Evolutionary conservation across 2,329 filamentous ascomycete genomes (phyloP).

Genomic region (Ophiostoma quercus): DNA sequence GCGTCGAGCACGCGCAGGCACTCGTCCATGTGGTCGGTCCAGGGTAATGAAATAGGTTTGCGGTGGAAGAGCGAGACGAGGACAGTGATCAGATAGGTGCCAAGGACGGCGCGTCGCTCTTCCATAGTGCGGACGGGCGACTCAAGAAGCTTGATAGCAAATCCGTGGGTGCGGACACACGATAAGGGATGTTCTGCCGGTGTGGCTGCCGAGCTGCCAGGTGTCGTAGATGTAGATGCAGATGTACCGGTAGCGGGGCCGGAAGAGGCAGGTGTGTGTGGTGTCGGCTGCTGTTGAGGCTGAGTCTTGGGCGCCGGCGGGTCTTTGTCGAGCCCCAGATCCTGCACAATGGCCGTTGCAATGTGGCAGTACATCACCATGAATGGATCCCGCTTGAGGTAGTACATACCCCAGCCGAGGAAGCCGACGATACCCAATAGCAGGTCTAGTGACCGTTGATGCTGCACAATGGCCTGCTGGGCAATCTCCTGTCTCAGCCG

Average conservation of each 20-base stretch:
- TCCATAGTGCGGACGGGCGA: constrained; percentile 18
- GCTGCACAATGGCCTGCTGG: constrained; percentile 41
- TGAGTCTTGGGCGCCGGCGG: background rate
- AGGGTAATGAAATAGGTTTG: constrained; percentile 47
- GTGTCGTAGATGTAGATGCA: background rate
- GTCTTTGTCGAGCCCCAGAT: constrained; percentile 20
- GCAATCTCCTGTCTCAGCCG: constrained; percentile 18
- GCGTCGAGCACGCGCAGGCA: constrained; percentile 42
- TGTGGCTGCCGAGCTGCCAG: background rate
- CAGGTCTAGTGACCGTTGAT: constrained; percentile 46
- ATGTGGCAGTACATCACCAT: constrained; percentile 25
- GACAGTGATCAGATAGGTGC: constrained; percentile 17
- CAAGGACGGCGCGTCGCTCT: constrained; percentile 20
- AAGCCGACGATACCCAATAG: constrained; percentile 44
- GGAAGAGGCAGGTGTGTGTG: background rate
- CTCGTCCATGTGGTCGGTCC: constrained; percentile 56
- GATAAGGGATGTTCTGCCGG: background rate
- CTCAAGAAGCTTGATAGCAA: constrained; percentile 17
- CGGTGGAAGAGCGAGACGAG: constrained; percentile 21
- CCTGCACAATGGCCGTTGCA: constrained; percentile 20
- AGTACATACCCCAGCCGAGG: constrained; percentile 23
- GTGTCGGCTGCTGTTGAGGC: background rate
- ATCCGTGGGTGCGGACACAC: constrained; percentile 17
- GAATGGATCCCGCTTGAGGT: constrained; percentile 18
- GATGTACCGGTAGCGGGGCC: background rate